These are phyloP conservation scores for Casaregolazyma lundiana DNA, from an alignment of 1,139 yeast genomes.

Conservation along the genomic window DNA sequence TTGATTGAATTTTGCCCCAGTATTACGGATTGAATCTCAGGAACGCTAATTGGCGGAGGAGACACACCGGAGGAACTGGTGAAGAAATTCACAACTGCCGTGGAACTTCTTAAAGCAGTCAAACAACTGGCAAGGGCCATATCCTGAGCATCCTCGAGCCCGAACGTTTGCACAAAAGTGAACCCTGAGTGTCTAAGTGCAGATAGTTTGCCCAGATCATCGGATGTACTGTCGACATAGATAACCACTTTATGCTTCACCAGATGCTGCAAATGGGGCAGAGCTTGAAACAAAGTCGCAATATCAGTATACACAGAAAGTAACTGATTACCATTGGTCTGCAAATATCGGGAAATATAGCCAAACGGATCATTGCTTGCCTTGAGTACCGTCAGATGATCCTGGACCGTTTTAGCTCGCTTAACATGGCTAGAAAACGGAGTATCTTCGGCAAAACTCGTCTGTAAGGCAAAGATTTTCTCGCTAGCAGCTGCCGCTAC, in stretches of 20 bases:
- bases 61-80: slow-evolving; percentile 15
- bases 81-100: slow-evolving; percentile 67
- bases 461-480: slow-evolving; percentile 42
- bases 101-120: slow-evolving; percentile 44
- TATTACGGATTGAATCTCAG: slow-evolving; percentile 3
- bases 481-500: slow-evolving; percentile 33
- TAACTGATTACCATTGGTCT: slow-evolving; percentile 12
- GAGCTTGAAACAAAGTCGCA: slow-evolving; percentile 48
- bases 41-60: background rate
- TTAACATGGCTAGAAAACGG: slow-evolving; percentile 2
- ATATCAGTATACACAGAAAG: slow-evolving; percentile 45
- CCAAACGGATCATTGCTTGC: slow-evolving; percentile 54
- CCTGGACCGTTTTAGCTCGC: slow-evolving; percentile 5
- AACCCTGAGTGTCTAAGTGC: slow-evolving; percentile 66
- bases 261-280: slow-evolving; percentile 57
- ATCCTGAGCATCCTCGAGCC: slow-evolving; percentile 48
- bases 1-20: slow-evolving; percentile 17
- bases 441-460: slow-evolving; percentile 44
- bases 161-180: slow-evolving; percentile 61
- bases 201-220: slow-evolving; percentile 45
- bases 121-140: slow-evolving; percentile 55
- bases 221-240: slow-evolving; percentile 46
- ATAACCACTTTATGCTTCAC: slow-evolving; percentile 47
- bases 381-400: slow-evolving; percentile 36
- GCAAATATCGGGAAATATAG: slow-evolving; percentile 34